Conservation (phyloP, 306 rosid species). For the Prunus mume region DNA sequence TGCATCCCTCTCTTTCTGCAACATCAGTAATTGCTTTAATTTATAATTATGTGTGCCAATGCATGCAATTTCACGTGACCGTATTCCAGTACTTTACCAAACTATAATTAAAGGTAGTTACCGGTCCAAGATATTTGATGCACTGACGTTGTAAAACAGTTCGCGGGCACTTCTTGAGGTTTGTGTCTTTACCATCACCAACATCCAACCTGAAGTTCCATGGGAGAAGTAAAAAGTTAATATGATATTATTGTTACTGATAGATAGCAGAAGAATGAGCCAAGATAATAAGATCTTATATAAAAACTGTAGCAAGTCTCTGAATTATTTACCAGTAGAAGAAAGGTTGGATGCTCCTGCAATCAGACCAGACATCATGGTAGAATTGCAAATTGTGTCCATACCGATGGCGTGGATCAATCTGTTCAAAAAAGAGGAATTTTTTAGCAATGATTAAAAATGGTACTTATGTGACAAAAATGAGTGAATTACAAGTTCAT, state of each 20-base stretch:
- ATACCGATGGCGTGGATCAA: slow-evolving; percentile 57
- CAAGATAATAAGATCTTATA: neutral
- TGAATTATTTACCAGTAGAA: slow-evolving; percentile 43
- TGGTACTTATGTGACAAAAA: no score
- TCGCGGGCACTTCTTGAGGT: slow-evolving; percentile 37
- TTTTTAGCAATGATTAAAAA: no score
- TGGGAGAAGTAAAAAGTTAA: neutral
- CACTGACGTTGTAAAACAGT: slow-evolving; percentile 32
- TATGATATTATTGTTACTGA: neutral
- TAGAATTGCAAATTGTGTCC: slow-evolving; percentile 52
- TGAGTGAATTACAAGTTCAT: neutral
- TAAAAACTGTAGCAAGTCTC: neutral
- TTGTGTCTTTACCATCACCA: slow-evolving; percentile 47
- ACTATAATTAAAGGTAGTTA: slow-evolving; percentile 1
- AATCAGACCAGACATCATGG: slow-evolving; percentile 37
- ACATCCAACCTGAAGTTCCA: slow-evolving; percentile 46
- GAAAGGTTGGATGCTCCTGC: slow-evolving; percentile 47
- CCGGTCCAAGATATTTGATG: slow-evolving; percentile 50
- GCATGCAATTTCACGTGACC: no score
- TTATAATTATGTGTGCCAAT: no score
- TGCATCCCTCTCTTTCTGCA: slow-evolving; percentile 44
- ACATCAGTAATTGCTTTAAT: neutral
- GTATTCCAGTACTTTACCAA: no score
- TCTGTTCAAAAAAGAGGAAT: slow-evolving; percentile 15
- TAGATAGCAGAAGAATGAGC: neutral